Evolutionary conservation across 495 filamentous ascomycete species (phyloP), one percentile per base, ranked within the genome.

Genomic region (Xeromyces bisporus): DNA sequence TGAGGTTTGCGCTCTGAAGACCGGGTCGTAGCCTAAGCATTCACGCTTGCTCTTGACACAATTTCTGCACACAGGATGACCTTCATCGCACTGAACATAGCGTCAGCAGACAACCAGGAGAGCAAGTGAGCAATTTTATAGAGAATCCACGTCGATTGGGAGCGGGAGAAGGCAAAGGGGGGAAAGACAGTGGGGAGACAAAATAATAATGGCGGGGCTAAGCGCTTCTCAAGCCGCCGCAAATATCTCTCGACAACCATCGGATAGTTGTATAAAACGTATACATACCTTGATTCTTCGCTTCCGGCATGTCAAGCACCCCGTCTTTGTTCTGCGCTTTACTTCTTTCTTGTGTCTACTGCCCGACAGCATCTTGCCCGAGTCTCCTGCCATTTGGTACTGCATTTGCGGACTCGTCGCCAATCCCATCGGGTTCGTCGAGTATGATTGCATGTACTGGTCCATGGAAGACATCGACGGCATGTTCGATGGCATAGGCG

Each of bases 41-140:
- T 96, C 89, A 43, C 89, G 80, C 55, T 94, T 96, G 46, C 84
- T 93, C 57, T 94, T 97, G 48, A 86, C 78, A 58, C 89, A 97
- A 55, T 97, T 97, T 47, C 86, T 77, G 64, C 89, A 97, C 29
- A 77, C 71, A 6, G 89, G 89, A 58, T 94, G 86, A 16, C 69
- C 73, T 64, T 97, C 89, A 67, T 97, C 89, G 62, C 89, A 97
- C 89, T 97, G 49, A 37, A n/a, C n/a, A n/a, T 24, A 36, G 38
- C 15, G 21, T 38, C 25, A 32, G 16, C 33, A 28, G 29, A 36
- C 3, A n/a, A 26, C n/a, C 4, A 26, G 5, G 5, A 15, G 6
- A 8, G 15, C 6, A 3, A 15, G 18, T 29, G 6, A 8, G 7
- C 4, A 29, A 24, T 24, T 24, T 24, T n/a, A 24, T 24, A 24